phyloP scores from a whole-genome alignment of 73 alveolate species.

The Effrenium voratum region DNA sequence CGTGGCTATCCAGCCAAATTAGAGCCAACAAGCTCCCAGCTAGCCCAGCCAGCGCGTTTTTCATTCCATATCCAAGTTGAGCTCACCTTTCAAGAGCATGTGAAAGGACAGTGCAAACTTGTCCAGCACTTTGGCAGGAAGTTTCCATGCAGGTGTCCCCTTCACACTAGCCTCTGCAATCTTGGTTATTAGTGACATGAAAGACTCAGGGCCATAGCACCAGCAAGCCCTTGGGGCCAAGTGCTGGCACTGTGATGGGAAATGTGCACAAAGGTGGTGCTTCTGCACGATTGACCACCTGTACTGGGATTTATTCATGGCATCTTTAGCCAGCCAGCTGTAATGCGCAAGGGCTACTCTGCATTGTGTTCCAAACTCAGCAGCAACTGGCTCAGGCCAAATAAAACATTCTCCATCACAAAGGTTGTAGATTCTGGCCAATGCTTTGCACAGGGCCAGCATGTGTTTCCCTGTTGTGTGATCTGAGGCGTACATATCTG shows the following conservation, averaged over 20 bases:
- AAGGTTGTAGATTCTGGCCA: slow-evolving; percentile 1
- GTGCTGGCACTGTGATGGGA: neutral
- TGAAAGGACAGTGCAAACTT: slow-evolving; percentile 25
- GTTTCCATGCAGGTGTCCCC: neutral
- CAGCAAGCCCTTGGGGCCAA: neutral
- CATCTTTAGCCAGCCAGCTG: slow-evolving; percentile 28
- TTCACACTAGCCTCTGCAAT: neutral
- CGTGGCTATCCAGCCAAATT: neutral
- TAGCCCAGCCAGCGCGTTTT: neutral
- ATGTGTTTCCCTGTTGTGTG: neutral
- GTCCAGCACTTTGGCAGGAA: neutral
- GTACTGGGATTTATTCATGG: neutral
- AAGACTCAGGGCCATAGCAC: slow-evolving; percentile 26
- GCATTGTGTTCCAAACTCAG: neutral
- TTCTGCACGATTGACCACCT: slow-evolving; percentile 20
- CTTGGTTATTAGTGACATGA: slow-evolving; percentile 20
- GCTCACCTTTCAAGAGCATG: slow-evolving; percentile 35
- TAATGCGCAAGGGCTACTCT: slow-evolving; percentile 11
- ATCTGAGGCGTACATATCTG: neutral
- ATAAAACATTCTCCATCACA: neutral
- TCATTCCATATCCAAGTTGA: neutral
- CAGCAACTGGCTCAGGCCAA: neutral
- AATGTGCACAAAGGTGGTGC: slow-evolving; percentile 4
- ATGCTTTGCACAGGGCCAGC: neutral
- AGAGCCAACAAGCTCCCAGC: too few species aligned